Conservation (phyloP, 139 green algal species). For the Volvox reticuliferus region DNA sequence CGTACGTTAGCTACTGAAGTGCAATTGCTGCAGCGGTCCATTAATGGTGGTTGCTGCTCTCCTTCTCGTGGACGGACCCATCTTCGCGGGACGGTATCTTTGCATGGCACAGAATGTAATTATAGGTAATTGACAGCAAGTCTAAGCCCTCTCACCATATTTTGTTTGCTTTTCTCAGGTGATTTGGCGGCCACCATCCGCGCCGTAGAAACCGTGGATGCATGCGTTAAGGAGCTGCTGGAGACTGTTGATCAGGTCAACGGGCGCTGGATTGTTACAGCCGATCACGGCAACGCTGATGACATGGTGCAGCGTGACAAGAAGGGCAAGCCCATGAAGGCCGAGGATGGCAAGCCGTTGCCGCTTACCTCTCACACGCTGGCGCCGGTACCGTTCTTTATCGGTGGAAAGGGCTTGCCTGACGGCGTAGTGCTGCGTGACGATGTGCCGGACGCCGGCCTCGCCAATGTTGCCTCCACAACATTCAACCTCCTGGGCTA, state of each 20-base stretch:
- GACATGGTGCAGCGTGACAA: slow-evolving; percentile 97
- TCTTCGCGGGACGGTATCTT: too few relatives aligned
- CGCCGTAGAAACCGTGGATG: slow-evolving; percentile 81
- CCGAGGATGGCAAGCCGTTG: slow-evolving; percentile 78
- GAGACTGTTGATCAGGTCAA: slow-evolving; percentile 59
- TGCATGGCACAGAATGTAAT: too few relatives aligned
- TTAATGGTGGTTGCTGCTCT: too few relatives aligned
- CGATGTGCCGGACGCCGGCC: slow-evolving; percentile 86
- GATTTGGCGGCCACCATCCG: slow-evolving; percentile 78
- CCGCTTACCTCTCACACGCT: slow-evolving; percentile 96
- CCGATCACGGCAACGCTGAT: slow-evolving; percentile 96
- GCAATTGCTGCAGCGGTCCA: too few relatives aligned
- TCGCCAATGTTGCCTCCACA: slow-evolving; percentile 95
- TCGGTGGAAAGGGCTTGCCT: slow-evolving; percentile 92
- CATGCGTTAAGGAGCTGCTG: slow-evolving; percentile 86
- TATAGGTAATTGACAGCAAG: too few relatives aligned
- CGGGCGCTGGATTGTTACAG: slow-evolving; percentile 88
- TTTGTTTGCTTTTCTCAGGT: slow-evolving; percentile 9
- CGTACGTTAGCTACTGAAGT: too few relatives aligned
- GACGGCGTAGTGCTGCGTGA: slow-evolving; percentile 72
- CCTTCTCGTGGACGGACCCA: too few relatives aligned
- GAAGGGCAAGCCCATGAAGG: slow-evolving; percentile 83
- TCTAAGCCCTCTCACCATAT: too few relatives aligned
- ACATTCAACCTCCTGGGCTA: slow-evolving; percentile 95
- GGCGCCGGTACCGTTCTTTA: slow-evolving; percentile 90